Evolutionary conservation across 2,329 filamentous ascomycete species (phyloP).

Genomic region (Exophiala oligosperma): DNA sequence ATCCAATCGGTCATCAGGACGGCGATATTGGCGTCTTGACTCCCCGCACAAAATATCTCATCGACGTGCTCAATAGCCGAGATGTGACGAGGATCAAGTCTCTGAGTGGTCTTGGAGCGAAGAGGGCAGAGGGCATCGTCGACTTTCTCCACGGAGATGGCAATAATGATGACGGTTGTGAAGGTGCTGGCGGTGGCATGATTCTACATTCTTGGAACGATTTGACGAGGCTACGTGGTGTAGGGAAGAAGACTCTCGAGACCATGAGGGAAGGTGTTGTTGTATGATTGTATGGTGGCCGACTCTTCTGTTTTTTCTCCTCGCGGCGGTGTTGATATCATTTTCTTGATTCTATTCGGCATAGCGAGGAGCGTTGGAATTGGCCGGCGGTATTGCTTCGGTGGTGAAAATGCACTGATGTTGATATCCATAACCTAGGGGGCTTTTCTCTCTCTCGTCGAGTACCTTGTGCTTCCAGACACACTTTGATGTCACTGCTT

Average conservation of each 20-base stretch:
- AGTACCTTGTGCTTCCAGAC: too few relatives aligned
- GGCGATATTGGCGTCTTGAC: slow-evolving; percentile 33
- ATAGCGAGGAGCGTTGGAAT: too few relatives aligned
- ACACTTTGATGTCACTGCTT: too few relatives aligned
- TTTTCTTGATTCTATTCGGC: not conserved
- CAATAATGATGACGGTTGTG: not conserved
- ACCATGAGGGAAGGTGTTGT: slow-evolving; percentile 48
- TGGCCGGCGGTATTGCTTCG: too few relatives aligned
- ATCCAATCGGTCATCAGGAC: slow-evolving; percentile 16
- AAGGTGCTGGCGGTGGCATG: slow-evolving; percentile 21
- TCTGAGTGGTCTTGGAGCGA: slow-evolving; percentile 48
- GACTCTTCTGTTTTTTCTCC: not conserved
- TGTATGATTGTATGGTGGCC: slow-evolving; percentile 25
- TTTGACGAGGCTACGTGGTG: slow-evolving; percentile 44
- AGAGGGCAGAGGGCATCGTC: slow-evolving; percentile 50
- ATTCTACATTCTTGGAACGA: slow-evolving; percentile 40
- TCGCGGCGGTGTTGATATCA: too few relatives aligned
- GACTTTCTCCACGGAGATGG: slow-evolving; percentile 44
- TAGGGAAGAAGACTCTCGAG: slow-evolving; percentile 47
- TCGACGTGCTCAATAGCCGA: slow-evolving; percentile 48
- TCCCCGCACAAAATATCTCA: slow-evolving; percentile 45
- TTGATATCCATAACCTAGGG: too few relatives aligned
- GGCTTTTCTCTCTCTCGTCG: too few relatives aligned
- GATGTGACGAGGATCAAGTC: slow-evolving; percentile 47
- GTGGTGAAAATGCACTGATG: not conserved